Base-by-base conservation (phyloP, 1,284 basidiomycete species). In the Naganishia cerealis region DNA sequence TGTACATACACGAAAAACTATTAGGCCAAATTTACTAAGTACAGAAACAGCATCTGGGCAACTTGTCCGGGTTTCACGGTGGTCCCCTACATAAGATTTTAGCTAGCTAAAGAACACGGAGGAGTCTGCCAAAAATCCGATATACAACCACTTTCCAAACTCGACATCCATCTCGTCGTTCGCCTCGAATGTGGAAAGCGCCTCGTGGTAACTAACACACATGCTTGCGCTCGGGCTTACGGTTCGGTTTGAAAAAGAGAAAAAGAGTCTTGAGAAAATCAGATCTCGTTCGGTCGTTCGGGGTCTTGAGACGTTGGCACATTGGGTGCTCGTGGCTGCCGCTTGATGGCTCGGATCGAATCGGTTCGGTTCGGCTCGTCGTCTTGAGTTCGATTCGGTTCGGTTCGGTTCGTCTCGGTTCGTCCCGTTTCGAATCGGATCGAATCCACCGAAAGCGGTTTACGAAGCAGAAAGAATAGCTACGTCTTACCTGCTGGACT, bases 1-100 rank as follows among this genome's bases (percentile, higher is more conserved):
- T 50, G n/a, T 50, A 50, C n/a, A 46, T 29, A 40, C n/a, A 56
- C 24, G 6, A 10, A 13, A 57, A 15, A 57, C 5, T 29, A 58
- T 46, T 21, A 21, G n/a, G 29, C 33, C 42, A 50, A 16, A 52
- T 50, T 59, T 36, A 46, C 40, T 59, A 36, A 33, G n/a, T 16
- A 39, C 24, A 43, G 26, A 59, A 15, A 18, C 42, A 43, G 48
- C 29, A 33, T 33, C 29, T 33, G 29, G 29, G 29, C 29, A 33
- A 33, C 29, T 6, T 33, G 6, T 33, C 29, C 29, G 29, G 29
- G 29, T 33, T 33, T 33, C 6, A 33, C 2, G 29, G 29, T 33
- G 46, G 46, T 24, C 46, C 46, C 46, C 57, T 59, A 59, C 42
- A 59, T 26, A 46, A 29, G 55, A 46, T 33, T 33, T 33, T 33